phyloP scores from a whole-genome alignment of 2,329 filamentous ascomycete genomes.

The Pseudogymnoascus sp. region DNA sequence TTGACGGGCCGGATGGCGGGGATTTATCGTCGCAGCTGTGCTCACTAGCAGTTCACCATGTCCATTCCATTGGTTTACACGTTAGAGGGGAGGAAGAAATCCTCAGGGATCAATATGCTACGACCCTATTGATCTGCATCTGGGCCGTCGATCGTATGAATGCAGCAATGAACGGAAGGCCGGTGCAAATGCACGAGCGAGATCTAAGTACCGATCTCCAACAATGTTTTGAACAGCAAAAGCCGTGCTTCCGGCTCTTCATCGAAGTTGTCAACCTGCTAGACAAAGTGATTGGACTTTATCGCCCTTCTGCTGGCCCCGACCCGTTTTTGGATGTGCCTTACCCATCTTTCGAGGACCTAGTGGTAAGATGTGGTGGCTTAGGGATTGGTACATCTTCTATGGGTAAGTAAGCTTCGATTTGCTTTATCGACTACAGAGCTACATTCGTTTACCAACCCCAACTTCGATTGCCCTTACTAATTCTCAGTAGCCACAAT shows the following conservation, averaged over 20 bases:
- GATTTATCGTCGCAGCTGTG: slow-evolving; percentile 48
- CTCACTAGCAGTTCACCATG: slow-evolving; percentile 48
- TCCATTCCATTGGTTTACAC: slow-evolving; percentile 50
- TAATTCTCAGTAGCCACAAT: slow-evolving; percentile 42
- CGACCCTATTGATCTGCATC: no score
- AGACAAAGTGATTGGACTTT: slow-evolving; percentile 53
- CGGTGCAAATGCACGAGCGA: no score
- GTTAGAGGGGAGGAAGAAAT: slow-evolving; percentile 33
- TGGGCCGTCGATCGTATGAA: no score
- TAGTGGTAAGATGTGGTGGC: slow-evolving; percentile 19
- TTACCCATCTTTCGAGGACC: slow-evolving; percentile 28
- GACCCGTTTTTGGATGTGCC: slow-evolving; percentile 18
- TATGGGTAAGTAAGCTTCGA: no score
- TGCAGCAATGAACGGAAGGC: no score
- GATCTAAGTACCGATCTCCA: no score
- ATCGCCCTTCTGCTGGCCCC: slow-evolving; percentile 41
- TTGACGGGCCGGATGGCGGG: slow-evolving; percentile 32
- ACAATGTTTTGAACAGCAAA: no score
- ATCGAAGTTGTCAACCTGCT: slow-evolving; percentile 37
- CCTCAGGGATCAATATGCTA: slow-evolving; percentile 30
- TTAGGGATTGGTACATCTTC: not conserved
- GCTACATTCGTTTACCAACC: no score
- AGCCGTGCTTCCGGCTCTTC: no score
- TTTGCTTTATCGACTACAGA: no score
- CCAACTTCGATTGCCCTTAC: not conserved